Base-by-base conservation (phyloP, 495 filamentous ascomycete species). In the Hypoxylon fuscum region DNA sequence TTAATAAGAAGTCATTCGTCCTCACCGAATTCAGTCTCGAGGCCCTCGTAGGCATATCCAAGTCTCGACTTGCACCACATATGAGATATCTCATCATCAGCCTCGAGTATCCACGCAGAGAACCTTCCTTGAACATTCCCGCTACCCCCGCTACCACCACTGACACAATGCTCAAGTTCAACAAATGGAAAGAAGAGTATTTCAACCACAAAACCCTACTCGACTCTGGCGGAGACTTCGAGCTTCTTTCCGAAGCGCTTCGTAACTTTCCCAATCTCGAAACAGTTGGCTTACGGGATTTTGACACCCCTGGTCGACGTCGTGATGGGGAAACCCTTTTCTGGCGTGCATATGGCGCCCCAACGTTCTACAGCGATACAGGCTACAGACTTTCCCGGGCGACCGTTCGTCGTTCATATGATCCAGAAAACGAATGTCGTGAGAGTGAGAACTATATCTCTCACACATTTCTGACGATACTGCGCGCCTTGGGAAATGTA, bases 1-100 rank as follows among this genome's bases (percentile, higher is more conserved):
- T 86, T 66, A 69, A 74, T 15, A 83, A 82, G 63, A 77, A 77
- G 42, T 79, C 83, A 63, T 86, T 86, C 70, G 81, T 83, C 76
- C 64, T 82, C 55, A 76, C 72, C 8, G 63, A 74, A 20, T 69
- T 68, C 45, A 82, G 81, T 59, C 74, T 86, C 3, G 65, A 77
- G 54, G 72, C 79, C 1, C 75, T 86, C 20, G 62, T 83, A 23
- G 77, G 80, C 54, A 86, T 86, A 46, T 76, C 83, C n/a, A 77
- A 78, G 7, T 75, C 75, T 21, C 72, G 66, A n/a, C 49, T 85
- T 1, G 74, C 74, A 0, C 50, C 62, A 1, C 62, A 50, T 29
- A 62, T 86, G 9, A 77, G 50, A 1, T 76, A 82, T 66, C 73
- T 86, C 52, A 79, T 82, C 55, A 78, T 86, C 37, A 69, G 69